Base-by-base conservation (phyloP, 179 eudicot species). In the Beta lomatogona region DNA sequence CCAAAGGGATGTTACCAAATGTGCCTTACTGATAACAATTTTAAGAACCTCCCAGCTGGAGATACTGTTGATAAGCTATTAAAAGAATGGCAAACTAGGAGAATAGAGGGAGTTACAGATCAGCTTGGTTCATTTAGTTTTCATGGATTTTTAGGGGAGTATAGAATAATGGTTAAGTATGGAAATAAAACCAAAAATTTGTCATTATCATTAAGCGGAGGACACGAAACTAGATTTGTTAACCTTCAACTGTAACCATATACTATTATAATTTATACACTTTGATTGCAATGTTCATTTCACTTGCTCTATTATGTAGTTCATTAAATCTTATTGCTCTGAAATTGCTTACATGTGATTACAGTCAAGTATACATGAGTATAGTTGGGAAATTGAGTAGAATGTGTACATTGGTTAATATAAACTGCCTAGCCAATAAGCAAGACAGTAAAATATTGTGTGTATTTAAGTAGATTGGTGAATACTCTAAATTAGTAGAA, bases 21-120 rank as follows among this genome's bases (percentile, higher is more conserved):
- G 99, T 95, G 99, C 83, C 89, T 95, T 11, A 95, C 98, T 0
- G 98, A 95, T 53, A 77, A 81, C 53, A 64, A 88, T 18, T 87
- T 94, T 55, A 79, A 71, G 3, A 95, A 95, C 78, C 92, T 91
- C 25, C 95, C 97, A 0, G 87, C 97, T 2, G 98, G 99, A n/a
- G 93, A 94, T 44, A 77, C 78, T 0, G 97, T 94, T 0, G 99
- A 95, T 74, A 86, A 79, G 77, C 89, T 95, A 22, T 82, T 94
- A 57, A 76, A 80, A 77, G 95, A 92, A 78, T 94, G 99, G 98
- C 85, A 88, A 83, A 94, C 94, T 10, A 88, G 88, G 58, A 61
- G 31, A 6, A 25, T 88, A 1, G 67, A 82, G 53, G 94, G 92
- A 6, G 76, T 72, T 71, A 89, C 91, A 3, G 93, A 91, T 79